Base-by-base conservation (phyloP, 352 stramenopile genomes). In the Globisporangium echinulatum region DNA sequence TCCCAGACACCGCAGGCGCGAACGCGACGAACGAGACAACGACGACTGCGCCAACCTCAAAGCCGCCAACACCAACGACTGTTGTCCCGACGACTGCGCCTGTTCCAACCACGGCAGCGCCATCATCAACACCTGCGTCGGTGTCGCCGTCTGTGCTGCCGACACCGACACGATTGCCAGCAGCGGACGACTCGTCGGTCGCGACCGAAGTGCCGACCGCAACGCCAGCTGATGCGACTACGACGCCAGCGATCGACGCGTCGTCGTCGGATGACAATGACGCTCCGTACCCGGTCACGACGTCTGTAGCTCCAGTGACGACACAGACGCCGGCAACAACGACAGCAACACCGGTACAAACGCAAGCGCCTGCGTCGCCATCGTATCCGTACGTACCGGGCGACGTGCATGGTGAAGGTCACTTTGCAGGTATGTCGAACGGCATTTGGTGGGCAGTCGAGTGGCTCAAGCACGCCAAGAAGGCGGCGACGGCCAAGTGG, bases 301-400 rank as follows among this genome's bases (percentile, higher is more conserved):
- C 43, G 5, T 39, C 25, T 13, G 19, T 19, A 5, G 14, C 59
- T 0, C 36, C 43, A 36, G 36, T 42, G 49, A 40, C 49, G 9
- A 13, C 19, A 14, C 7, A 33, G 25, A 33, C 25, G 25, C 25
- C 25, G 25, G 25, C n/a, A 36, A 19, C 25, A 1, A 17, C 48
- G 25, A 47, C 57, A 9, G 38, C 11, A 40, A 36, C 13, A 6
- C 43, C 43, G 9, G 14, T 8, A 8, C 51, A 37, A 37, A 47
- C 43, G 43, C 15, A 48, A 48, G 43, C 43, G 3, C 33, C 44
- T 7, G 25, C 25, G 25, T 33, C 25, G 25, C 47, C 44, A 7
- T 39, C 19, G n/a, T 54, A 56, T 14, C 43, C 54, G 4, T 75
- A 77, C 42, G 62, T 67, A 8, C 71, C 71, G 11, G 69, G 66